These are phyloP conservation scores for Metschnikowia amazonensis DNA, from an alignment of 805 yeast genomes.

Conservation along the genomic window DNA sequence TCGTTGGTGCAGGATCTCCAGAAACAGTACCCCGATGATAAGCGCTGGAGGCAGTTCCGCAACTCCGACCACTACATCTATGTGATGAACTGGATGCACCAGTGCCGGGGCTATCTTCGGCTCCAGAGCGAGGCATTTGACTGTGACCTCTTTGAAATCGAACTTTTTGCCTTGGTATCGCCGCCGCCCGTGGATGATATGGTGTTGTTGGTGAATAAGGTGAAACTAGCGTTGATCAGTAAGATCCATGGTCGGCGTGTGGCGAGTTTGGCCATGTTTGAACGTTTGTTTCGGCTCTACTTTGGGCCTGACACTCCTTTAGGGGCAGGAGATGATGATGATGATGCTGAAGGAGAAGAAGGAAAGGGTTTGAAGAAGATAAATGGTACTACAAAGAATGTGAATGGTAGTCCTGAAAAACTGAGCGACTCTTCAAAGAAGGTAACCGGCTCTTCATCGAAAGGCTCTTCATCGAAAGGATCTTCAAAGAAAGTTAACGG, in stretches of 20 bases:
- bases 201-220: slow-evolving; percentile 38
- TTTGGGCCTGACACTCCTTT: slow-evolving; percentile 34
- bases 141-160: slow-evolving; percentile 59
- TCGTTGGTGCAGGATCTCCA: slow-evolving; percentile 14
- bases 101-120: slow-evolving; percentile 49
- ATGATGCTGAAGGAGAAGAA: slow-evolving; percentile 19
- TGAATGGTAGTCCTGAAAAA: too few species aligned
- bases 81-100: slow-evolving; percentile 54
- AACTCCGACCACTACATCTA: slow-evolving; percentile 20
- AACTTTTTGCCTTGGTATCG: slow-evolving; percentile 39
- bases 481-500: too few species aligned
- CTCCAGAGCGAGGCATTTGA: slow-evolving; percentile 52
- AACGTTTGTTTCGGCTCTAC: slow-evolving; percentile 30
- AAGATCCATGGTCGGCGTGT: slow-evolving; percentile 37
- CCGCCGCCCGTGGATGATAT: slow-evolving; percentile 35
- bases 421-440: too few species aligned
- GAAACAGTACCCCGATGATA: slow-evolving; percentile 14
- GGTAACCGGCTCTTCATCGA: too few species aligned
- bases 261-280: slow-evolving; percentile 28
- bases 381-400: too few species aligned
- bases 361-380: too few species aligned
- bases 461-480: too few species aligned
- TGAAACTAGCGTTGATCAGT: slow-evolving; percentile 41
- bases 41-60: slow-evolving; percentile 19
- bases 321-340: slow-evolving; percentile 24